A percentile compares a stretch with the other conserved stretches of the same genome.
Conservation (phyloP, 2,329 filamentous ascomycete species). For the Capronia americana region DNA sequence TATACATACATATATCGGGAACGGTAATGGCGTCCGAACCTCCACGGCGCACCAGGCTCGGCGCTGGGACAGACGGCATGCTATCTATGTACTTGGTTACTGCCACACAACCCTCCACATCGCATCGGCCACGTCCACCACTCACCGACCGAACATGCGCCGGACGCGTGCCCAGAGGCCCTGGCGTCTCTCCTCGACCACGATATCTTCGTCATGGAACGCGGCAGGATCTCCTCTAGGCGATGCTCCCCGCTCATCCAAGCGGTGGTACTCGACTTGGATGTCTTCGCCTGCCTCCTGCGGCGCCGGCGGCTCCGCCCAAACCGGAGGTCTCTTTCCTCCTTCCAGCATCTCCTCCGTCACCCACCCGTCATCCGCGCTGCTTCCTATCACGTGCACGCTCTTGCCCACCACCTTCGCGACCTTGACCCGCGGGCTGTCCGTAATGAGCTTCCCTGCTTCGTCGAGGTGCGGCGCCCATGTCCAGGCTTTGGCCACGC, state of each 20-base stretch:
- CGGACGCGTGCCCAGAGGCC: slow-evolving; percentile 16
- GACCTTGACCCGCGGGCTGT: slow-evolving; percentile 7
- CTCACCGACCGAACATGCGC: slow-evolving; percentile 18
- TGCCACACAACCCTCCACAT: neutral
- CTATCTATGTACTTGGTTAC: too few species aligned
- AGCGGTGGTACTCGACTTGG: neutral
- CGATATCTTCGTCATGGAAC: slow-evolving; percentile 8
- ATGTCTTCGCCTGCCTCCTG: slow-evolving; percentile 2
- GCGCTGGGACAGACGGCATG: too few species aligned
- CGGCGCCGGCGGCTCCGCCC: slow-evolving; percentile 11
- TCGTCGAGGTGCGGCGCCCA: slow-evolving; percentile 14
- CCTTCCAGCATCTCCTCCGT: slow-evolving; percentile 14
- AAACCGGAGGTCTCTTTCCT: slow-evolving; percentile 10
- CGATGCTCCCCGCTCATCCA: neutral
- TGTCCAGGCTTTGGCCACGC: slow-evolving; percentile 25
- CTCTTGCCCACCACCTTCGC: slow-evolving; percentile 23
- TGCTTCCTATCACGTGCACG: slow-evolving; percentile 31
- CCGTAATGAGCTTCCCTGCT: slow-evolving; percentile 3
- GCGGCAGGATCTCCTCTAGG: neutral
- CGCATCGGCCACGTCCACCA: neutral
- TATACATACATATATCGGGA: neutral
- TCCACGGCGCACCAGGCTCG: too few species aligned
- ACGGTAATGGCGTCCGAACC: too few species aligned
- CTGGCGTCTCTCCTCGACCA: slow-evolving; percentile 2
- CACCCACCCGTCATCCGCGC: slow-evolving; percentile 31